phyloP scores from a whole-genome alignment of 139 green algal species.

The Asterochloris sp. region DNA sequence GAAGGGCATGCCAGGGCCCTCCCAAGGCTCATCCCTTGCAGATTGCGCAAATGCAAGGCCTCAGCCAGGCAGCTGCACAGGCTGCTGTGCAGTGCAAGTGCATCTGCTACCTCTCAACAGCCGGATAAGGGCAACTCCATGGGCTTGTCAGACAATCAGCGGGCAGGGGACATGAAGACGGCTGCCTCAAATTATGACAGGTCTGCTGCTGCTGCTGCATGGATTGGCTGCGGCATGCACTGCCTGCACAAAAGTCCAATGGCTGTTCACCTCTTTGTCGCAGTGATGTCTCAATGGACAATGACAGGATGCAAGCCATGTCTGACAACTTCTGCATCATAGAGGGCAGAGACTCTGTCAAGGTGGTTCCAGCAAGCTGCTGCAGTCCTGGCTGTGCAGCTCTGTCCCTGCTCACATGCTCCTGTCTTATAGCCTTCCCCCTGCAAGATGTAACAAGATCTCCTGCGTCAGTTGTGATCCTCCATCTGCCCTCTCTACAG shows the following conservation, averaged over 20 bases:
- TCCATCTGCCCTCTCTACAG: neutral
- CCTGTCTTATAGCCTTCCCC: neutral
- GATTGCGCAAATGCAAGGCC: too few species aligned
- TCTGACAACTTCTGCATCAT: conserved; percentile 93
- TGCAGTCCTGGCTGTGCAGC: neutral
- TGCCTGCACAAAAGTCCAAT: too few species aligned
- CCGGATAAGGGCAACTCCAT: too few species aligned
- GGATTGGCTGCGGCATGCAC: too few species aligned
- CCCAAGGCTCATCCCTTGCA: too few species aligned
- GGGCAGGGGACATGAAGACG: too few species aligned
- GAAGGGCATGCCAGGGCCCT: too few species aligned
- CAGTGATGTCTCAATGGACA: neutral
- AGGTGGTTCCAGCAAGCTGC: conserved; percentile 38
- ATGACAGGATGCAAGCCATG: conserved; percentile 21
- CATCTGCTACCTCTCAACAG: too few species aligned
- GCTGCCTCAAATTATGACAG: neutral
- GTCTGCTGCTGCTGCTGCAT: neutral
- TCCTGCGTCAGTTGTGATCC: neutral
- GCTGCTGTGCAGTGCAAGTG: too few species aligned
- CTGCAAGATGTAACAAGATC: neutral
- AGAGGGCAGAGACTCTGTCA: conserved; percentile 83
- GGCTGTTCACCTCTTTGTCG: neutral
- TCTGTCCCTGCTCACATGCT: neutral
- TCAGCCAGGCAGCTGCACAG: too few species aligned
- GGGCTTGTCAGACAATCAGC: too few species aligned